These are phyloP conservation scores for Podaxis sp. DNA, from an alignment of 768 basidiomycete genomes.

Conservation along the genomic window DNA sequence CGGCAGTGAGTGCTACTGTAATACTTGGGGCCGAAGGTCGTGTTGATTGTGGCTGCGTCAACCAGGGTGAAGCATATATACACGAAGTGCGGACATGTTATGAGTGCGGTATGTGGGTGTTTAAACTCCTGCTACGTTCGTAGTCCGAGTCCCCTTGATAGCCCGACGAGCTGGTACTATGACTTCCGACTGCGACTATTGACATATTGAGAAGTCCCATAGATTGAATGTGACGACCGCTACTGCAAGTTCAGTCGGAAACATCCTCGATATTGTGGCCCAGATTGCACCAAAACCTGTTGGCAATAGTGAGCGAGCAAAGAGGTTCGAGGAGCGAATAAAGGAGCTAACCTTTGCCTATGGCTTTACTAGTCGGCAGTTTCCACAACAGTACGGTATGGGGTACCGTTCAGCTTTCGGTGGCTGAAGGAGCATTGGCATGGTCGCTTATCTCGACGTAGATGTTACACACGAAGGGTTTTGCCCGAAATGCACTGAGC, in stretches of 20 bases:
- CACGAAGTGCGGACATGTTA: conserved; percentile 53
- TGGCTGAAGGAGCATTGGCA: not conserved
- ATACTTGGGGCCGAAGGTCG: not conserved
- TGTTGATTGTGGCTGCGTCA: not conserved
- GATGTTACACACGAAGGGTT: conserved; percentile 7
- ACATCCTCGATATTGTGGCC: conserved; percentile 60
- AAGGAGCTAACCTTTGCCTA: conserved; percentile 19
- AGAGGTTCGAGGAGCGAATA: too few species aligned
- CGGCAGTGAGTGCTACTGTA: conserved; percentile 52
- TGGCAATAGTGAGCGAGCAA: conserved; percentile 71
- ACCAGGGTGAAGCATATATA: conserved; percentile 65
- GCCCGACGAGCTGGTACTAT: conserved; percentile 60
- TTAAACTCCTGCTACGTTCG: not conserved
- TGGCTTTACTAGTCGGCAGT: conserved; percentile 34
- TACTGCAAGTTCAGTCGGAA: conserved; percentile 70
- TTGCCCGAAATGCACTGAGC: conserved; percentile 3
- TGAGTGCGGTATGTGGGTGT: conserved; percentile 20
- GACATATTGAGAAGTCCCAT: conserved; percentile 12
- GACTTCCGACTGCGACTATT: conserved; percentile 17
- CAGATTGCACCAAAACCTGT: conserved; percentile 58
- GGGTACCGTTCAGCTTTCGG: conserved; percentile 11
- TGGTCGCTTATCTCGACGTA: not conserved
- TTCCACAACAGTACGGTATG: conserved; percentile 67
- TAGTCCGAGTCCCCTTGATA: conserved; percentile 22
- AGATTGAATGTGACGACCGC: conserved; percentile 66